Conservation (phyloP, 139 green algal species). For the Chlamydomonas schloesseri region DNA sequence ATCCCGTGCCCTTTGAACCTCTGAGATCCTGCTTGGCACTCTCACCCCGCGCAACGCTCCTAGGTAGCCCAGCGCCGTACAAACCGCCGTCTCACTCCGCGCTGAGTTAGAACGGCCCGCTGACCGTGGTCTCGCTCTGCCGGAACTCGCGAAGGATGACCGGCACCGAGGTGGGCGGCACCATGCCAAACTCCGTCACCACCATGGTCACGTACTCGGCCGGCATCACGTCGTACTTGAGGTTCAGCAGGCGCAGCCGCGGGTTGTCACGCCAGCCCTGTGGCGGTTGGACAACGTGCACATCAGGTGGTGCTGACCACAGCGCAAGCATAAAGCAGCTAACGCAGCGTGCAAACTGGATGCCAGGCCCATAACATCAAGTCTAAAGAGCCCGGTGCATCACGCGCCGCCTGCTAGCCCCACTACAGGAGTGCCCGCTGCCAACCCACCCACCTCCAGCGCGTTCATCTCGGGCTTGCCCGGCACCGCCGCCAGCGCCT, state of each 20-base stretch:
- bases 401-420: no score
- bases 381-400: no score
- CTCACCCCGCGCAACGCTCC: no score
- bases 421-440: no score
- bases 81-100: no score
- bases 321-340: not conserved
- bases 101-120: conserved; percentile 9
- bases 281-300: not conserved
- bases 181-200: conserved; percentile 93
- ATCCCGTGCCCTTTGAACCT: not conserved
- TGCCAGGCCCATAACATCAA: no score
- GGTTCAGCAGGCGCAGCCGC: conserved; percentile 86
- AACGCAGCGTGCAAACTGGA: no score
- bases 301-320: no score
- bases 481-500: conserved; percentile 65
- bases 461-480: conserved; percentile 46
- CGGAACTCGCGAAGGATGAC: conserved; percentile 92
- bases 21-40: not conserved
- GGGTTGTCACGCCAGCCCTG: conserved; percentile 63
- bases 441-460: conserved; percentile 36
- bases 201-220: conserved; percentile 93
- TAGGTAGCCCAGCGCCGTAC: no score
- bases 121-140: conserved; percentile 50
- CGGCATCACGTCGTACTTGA: conserved; percentile 96
- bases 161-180: conserved; percentile 92